Conservation (phyloP, 805 yeast genomes). For the Candida hungchunana region DNA sequence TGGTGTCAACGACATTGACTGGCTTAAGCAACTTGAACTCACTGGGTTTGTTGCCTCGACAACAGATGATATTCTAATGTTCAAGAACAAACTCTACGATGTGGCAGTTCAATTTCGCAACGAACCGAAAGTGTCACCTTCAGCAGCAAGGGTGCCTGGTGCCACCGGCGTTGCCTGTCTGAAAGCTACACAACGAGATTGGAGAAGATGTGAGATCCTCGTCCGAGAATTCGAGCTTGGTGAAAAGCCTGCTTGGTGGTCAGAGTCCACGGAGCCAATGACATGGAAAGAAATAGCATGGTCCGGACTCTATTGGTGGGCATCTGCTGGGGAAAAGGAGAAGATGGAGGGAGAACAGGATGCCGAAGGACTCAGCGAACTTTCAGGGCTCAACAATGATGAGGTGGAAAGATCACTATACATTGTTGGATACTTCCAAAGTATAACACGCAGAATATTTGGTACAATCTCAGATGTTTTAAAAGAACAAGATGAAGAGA, state of each 20-base stretch:
- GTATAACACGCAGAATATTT: slow-evolving; percentile 41
- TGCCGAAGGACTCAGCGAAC: slow-evolving; percentile 31
- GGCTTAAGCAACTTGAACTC: slow-evolving; percentile 22
- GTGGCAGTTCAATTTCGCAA: slow-evolving; percentile 28
- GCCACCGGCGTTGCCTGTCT: slow-evolving; percentile 4
- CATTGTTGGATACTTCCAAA: slow-evolving; percentile 50
- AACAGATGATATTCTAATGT: slow-evolving; percentile 60
- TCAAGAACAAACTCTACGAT: slow-evolving; percentile 50
- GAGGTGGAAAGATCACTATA: slow-evolving; percentile 25
- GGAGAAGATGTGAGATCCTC: slow-evolving; percentile 31
- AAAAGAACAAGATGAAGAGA: slow-evolving; percentile 22
- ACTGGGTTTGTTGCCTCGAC: slow-evolving; percentile 55
- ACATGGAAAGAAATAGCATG: slow-evolving; percentile 58
- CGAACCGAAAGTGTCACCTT: slow-evolving; percentile 5
- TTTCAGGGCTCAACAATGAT: slow-evolving; percentile 14
- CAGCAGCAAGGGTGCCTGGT: slow-evolving; percentile 13
- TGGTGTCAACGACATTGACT: slow-evolving; percentile 53
- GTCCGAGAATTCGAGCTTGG: slow-evolving; percentile 18
- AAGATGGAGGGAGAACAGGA: slow-evolving; percentile 36
- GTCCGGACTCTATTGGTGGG: slow-evolving; percentile 83
- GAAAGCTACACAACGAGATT: slow-evolving; percentile 36
- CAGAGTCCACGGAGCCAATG: slow-evolving; percentile 40
- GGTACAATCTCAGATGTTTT: slow-evolving; percentile 35
- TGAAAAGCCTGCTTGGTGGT: slow-evolving; percentile 36
- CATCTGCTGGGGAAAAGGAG: slow-evolving; percentile 68